Evolutionary conservation across 2,329 filamentous ascomycete genomes (phyloP), one percentile per base, ranked within the genome.

Genomic region (Pezicula carpinea): DNA sequence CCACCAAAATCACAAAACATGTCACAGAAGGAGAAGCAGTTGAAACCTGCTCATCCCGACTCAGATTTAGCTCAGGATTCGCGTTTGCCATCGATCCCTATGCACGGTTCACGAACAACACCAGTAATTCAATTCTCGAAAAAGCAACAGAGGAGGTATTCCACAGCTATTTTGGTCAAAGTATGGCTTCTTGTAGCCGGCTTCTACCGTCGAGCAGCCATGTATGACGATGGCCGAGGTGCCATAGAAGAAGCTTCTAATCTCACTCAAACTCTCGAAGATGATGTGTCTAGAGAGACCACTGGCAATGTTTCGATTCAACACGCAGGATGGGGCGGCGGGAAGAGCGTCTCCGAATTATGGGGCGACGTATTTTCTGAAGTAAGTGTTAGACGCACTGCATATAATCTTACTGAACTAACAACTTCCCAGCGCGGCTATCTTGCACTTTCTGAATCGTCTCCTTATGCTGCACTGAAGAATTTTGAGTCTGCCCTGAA

Each of bases 181-280:
- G 83, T 96, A 26, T 99, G 93, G 93, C 74, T 96, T 7, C 85
- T 93, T 62, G 89, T 96, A 51, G 86, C 89, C 2, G 86, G 86
- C 0, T 83, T 97, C 54, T 99, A 97, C 63, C 81, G 89, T 22
- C 80, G 89, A 44, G 89, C 92, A 6, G 79, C 79, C 7, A 82
- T 95, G 71, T 80, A 82, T 46, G 85, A 91, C 17, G 92, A 97
- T 63, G 83, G 87, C 11, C 80, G 80, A 56, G 87, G 84, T 44
- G 89, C 92, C 6, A 80, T 91, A 22, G 76, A 82, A 10, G 93
- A 97, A 71, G 93, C 92, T 1, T 76, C 82, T 49, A 87, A 87
- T 61, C 75, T 96, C 31, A 83, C 89, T 2, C 75, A 85, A 54
- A 71, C 69, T 0, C 75, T 96, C 10, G 89, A 96, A 65, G 66